phyloP scores from a whole-genome alignment of 257 asterid species.

The Plantago ovata region DNA sequence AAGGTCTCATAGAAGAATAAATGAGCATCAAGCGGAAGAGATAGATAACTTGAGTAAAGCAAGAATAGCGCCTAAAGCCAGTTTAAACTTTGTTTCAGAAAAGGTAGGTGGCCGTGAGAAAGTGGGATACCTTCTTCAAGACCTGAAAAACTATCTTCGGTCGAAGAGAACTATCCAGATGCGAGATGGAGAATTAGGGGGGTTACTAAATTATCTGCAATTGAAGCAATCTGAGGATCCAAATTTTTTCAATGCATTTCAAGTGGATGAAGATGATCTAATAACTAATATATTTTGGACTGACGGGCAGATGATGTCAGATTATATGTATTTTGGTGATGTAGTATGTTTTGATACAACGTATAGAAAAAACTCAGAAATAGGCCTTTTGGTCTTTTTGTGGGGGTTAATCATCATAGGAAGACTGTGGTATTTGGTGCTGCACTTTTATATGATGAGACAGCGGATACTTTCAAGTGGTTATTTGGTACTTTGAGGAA shows the following conservation, averaged over 20 bases:
- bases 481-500: too few relatives aligned
- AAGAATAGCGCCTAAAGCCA: not conserved
- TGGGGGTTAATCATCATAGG: not conserved
- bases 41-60: not conserved
- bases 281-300: too few relatives aligned
- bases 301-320: too few relatives aligned
- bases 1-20: not conserved
- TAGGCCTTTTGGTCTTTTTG: not conserved
- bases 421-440: not conserved
- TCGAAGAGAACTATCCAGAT: not conserved
- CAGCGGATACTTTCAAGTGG: too few relatives aligned
- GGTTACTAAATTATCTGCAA: not conserved
- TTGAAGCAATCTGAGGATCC: not conserved
- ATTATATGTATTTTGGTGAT: not conserved
- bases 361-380: too few relatives aligned
- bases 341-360: not conserved
- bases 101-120: not conserved
- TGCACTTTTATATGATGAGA: not conserved
- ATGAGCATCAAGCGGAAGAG: not conserved
- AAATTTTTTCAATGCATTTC: not conserved
- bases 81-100: not conserved
- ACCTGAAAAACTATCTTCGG: not conserved
- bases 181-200: not conserved
- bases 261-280: too few relatives aligned
- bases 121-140: not conserved